A percentile compares a stretch with the other conserved stretches of the same genome.
phyloP scores from a whole-genome alignment of 805 yeast species.

The Yamadazyma sp. region DNA sequence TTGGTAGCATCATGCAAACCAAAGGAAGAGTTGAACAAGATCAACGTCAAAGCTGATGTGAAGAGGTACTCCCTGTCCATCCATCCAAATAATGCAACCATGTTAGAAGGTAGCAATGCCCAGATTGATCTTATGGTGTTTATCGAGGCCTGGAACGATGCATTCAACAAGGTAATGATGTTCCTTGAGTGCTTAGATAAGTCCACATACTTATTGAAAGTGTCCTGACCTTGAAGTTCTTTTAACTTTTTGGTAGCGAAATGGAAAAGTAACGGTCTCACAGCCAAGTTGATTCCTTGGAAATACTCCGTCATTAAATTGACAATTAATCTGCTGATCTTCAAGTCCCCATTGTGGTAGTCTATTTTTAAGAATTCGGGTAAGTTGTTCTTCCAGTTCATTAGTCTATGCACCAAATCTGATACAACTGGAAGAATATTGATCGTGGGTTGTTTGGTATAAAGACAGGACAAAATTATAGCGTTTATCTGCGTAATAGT shows the following conservation, averaged over 20 bases:
- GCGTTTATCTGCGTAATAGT: slow-evolving; percentile 79
- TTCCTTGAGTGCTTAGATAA: slow-evolving; percentile 66
- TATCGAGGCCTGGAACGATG: slow-evolving; percentile 78
- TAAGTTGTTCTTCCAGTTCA: slow-evolving; percentile 65
- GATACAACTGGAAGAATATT: slow-evolving; percentile 74
- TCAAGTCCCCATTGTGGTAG: slow-evolving; percentile 51
- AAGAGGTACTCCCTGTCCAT: slow-evolving; percentile 83
- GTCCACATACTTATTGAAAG: slow-evolving; percentile 55
- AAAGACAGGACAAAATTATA: slow-evolving; percentile 62
- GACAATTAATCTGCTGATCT: slow-evolving; percentile 64
- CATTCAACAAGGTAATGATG: slow-evolving; percentile 65
- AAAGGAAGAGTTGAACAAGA: slow-evolving; percentile 74
- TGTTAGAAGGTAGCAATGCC: slow-evolving; percentile 72
- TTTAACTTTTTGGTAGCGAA: slow-evolving; percentile 68
- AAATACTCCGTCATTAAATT: slow-evolving; percentile 81
- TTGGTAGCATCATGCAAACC: slow-evolving; percentile 78
- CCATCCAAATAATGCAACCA: slow-evolving; percentile 85
- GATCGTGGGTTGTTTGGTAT: slow-evolving; percentile 74
- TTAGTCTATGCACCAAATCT: slow-evolving; percentile 62
- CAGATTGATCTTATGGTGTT: slow-evolving; percentile 72
- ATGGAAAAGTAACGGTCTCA: slow-evolving; percentile 73
- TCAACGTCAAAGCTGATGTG: slow-evolving; percentile 72
- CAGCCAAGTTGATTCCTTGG: slow-evolving; percentile 78
- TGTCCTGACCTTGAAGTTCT: slow-evolving; percentile 40
- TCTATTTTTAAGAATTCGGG: slow-evolving; percentile 68